phyloP scores from a whole-genome alignment of 306 rosid species.

The Biancaea sappan region DNA sequence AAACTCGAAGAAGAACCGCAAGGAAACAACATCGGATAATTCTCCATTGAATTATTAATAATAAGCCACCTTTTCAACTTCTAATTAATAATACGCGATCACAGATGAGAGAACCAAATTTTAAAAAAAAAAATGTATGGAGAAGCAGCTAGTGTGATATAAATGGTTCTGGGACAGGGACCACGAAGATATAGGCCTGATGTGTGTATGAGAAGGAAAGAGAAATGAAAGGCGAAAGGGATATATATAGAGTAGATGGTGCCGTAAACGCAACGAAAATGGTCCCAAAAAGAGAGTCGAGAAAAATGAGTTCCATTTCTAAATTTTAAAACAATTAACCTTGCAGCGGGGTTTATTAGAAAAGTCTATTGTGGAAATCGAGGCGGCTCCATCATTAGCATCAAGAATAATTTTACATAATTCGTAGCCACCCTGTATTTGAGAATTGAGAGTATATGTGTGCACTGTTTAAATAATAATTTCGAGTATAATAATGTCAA shows the following conservation, averaged over 20 bases:
- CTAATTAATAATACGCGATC: too few relatives aligned
- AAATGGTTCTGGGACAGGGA: too few relatives aligned
- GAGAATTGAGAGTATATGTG: too few relatives aligned
- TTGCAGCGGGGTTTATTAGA: slow-evolving; percentile 28
- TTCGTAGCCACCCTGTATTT: too few relatives aligned
- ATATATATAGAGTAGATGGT: slow-evolving; percentile 34
- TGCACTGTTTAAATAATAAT: too few relatives aligned
- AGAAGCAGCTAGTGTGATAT: too few relatives aligned
- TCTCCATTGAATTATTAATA: slow-evolving; percentile 61
- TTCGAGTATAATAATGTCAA: too few relatives aligned
- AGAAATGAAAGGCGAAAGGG: slow-evolving; percentile 20
- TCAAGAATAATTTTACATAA: too few relatives aligned
- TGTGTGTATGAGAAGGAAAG: slow-evolving; percentile 24
- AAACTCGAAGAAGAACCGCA: slow-evolving; percentile 41
- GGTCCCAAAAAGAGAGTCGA: slow-evolving; percentile 3
- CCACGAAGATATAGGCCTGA: too few relatives aligned
- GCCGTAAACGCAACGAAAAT: slow-evolving; percentile 71
- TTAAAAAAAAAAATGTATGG: too few relatives aligned
- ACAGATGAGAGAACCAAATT: too few relatives aligned
- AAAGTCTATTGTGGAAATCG: slow-evolving; percentile 41
- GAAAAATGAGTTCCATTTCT: slow-evolving; percentile 30
- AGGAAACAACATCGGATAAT: slow-evolving; percentile 61
- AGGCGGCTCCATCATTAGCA: slow-evolving; percentile 57
- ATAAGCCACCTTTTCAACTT: neutral
- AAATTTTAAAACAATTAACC: neutral